These are phyloP conservation scores for Diaporthe caulivora DNA, from an alignment of 2,329 filamentous ascomycete species.

Conservation along the genomic window DNA sequence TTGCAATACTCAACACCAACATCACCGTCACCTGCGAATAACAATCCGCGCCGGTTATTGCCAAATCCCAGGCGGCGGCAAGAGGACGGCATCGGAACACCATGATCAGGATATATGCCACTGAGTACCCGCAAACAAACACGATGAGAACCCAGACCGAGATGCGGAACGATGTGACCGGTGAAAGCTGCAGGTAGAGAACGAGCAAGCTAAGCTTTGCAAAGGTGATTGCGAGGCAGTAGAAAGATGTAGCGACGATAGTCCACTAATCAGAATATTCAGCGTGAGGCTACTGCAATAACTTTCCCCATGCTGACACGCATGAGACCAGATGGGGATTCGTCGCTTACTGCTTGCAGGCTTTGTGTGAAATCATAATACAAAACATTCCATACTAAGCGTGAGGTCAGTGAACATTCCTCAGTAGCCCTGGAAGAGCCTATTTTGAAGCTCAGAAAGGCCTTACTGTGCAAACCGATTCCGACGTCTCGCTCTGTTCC, in stretches of 20 bases:
- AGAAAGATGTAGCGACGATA: neutral
- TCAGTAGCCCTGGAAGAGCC: too few species aligned
- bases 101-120: neutral
- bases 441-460: too few species aligned
- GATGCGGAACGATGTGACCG: neutral
- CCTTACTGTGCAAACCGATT: constrained; percentile 11
- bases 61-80: constrained; percentile 1
- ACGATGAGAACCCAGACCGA: constrained; percentile 10
- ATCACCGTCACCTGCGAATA: neutral
- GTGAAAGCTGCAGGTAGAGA: neutral
- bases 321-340: neutral
- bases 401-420: neutral
- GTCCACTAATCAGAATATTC: neutral
- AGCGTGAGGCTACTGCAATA: neutral
- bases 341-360: neutral
- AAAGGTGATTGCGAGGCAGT: neutral
- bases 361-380: neutral
- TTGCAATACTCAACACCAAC: constrained; percentile 1
- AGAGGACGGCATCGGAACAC: neutral
- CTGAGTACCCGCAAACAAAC: constrained; percentile 12
- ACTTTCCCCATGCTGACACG: neutral
- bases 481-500: constrained; percentile 3
- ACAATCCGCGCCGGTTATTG: neutral
- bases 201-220: neutral
- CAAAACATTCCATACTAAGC: neutral